Base-by-base conservation (phyloP, 2,329 filamentous ascomycete genomes). In the Emmonsiellopsis sp. region DNA sequence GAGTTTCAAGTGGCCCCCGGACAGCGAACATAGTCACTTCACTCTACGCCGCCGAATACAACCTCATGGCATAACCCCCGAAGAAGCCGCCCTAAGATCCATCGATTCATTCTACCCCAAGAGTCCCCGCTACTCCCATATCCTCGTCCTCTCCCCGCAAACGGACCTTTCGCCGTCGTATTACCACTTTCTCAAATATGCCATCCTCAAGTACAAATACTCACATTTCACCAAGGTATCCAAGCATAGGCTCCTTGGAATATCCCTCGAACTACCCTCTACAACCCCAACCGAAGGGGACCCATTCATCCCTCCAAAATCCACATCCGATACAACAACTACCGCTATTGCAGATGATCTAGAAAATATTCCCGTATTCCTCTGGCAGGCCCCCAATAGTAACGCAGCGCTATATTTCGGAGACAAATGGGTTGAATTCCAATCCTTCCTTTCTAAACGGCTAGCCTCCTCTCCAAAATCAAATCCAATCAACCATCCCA, bases 51-150 rank as follows among this genome's bases (percentile, higher is more conserved):
- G 87, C 57, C 85, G 88, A 33, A 84, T 96, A 43, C 74, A 81
- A 9, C 76, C 75, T 39, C 73, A 78, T 47, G 75, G 74, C 46
- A 63, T 85, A 57, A 82, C 76, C 5, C 77, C 86, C 43, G 82
- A 87, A 58, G 85, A 91, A 60, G 84, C 85, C 53, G 84, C 88
- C 0, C 75, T 85, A 13, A 83, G 85, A 27, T 87, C 92, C 55
- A 72, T 95, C 5, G 91, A 97, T 71, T 86, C 88, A 0, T 95
- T 95, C 67, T 97, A 90, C 77, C 91, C 93, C 2, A 71, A 75
- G 2, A 75, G 82, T 54, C 75, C 82, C 5, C 65, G 68, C 2
- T 70, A 81, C 51, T 84, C 85, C 8, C 89, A 96, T 66, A 81
- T 95, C 2, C 77, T 98, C n/a, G 71, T 96, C 2, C 78, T 98